Evolutionary conservation across 345 rosid genomes (phyloP), one percentile per base, ranked within the genome.

Genomic region (Camelina hispida): DNA sequence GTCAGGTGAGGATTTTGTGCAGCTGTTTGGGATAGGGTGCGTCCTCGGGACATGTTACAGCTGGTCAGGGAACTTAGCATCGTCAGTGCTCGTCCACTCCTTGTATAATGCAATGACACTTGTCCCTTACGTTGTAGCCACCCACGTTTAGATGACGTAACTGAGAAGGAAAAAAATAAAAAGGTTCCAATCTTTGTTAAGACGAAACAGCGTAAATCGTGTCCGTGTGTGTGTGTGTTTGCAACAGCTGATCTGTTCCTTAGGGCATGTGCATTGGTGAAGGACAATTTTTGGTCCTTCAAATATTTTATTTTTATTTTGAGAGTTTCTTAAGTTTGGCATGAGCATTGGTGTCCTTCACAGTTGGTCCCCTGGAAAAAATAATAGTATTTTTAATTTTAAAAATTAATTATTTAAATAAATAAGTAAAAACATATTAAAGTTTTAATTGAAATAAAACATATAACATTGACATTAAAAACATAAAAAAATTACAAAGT

Each of bases 101-200:
- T 63, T 89, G 81, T 94, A 91, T 78, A 91, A 93, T 77, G 93
- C 91, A 42, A 59, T 87, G 69, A 88, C 87, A 37, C 81, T 93
- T 51, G 7, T 84, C 17, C 16, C 16, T 77, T 62, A 1, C 63
- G 7, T 55, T 67, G 4, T 75, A 40, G 22, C 62, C 46, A 44
- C 38, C 62, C 46, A 44, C 38, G 23, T 53, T 52, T 6, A 18
- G 38, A 66, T 66, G 60, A 34, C 48, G 60, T 66, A 66, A 18
- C 32, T 14, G 48, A 52, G 34, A 66, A 66, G 48, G 34, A 23
- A 35, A 10, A 20, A 38, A 25, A 38, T 2, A 10, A 38, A 12
- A 48, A 2, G 17, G 22, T 48, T 32, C 72, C 61, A 68, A 30
- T 42, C 23, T 53, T 16, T 50, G 15, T 17, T 12, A 52, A 72